Base-by-base conservation (phyloP, 1,284 basidiomycete species). In the Cutaneotrichosporon sp. region DNA sequence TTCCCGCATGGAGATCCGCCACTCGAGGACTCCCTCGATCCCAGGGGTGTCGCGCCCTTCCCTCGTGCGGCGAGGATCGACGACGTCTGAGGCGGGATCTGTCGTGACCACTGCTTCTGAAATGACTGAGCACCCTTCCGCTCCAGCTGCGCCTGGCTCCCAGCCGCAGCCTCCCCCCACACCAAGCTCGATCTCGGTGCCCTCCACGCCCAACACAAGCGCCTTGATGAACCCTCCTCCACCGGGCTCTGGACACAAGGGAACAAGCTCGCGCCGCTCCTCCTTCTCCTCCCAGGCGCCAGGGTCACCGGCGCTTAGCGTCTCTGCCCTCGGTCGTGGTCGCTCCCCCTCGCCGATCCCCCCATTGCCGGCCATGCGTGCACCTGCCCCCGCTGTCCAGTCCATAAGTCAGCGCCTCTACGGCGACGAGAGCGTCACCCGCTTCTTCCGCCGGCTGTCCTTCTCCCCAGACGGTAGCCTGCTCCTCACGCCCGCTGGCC, bases 391-490 rank as follows among this genome's bases (percentile, higher is more conserved):
- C 9, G 65, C 70, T 7, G 34, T 53, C 20, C 68, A 70, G 0
- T 63, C 67, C 24, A 84, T 87, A 50, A 85, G 74, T 55, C 79
- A 80, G 62, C 68, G 85, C 63, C 82, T 99, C 27, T 99, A 98
- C 71, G 94, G 95, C 47, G 95, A 99, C 76, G 95, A 98, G 78
- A 91, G 88, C 69, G 93, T 88, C 72, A 95, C 92, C 4, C 93
- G 95, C 69, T 99, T 99, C 82, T 99, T 98, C 84, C 84, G 97
- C 31, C 85, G 95, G 29, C 82, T 99, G 58, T 89, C 89, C 4
- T 99, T 97, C 81, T 95, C 92, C 62, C 92, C 95, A 2, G 95
- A 99, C 75, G 95, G 97, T 1, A 91, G 88, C 10, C 82, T 99
- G 53, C 84, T 99, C 22, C 83, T 97, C 67, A 98, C 97, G 0